Evolutionary conservation across 2,329 filamentous ascomycete species (phyloP).

Genomic region (Cercospora sesami): DNA sequence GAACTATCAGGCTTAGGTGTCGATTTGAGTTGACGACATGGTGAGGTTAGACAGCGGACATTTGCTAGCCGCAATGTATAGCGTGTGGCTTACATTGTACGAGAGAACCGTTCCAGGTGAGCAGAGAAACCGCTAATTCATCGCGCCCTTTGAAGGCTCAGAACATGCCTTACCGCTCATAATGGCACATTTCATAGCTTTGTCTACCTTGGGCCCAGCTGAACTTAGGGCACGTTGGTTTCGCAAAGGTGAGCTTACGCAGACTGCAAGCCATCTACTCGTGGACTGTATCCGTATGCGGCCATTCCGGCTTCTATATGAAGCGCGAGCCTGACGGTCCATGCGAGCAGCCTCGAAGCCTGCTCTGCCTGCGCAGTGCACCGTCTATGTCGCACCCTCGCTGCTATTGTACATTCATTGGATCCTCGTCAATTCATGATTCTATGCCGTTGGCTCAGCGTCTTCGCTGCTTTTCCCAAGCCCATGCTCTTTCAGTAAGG

Average conservation of each 20-base stretch:
- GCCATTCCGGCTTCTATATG: not conserved
- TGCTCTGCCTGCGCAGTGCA: not conserved
- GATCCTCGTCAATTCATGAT: conserved; percentile 6
- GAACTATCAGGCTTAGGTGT: not conserved
- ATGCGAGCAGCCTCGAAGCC: not conserved
- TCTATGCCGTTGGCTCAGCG: conserved; percentile 23
- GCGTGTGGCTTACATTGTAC: not conserved
- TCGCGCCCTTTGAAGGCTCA: not conserved
- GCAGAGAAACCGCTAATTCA: not conserved
- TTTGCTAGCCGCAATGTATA: not conserved
- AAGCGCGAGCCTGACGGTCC: not conserved
- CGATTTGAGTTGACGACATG: not conserved
- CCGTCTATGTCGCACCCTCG: not conserved
- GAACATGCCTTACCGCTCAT: not conserved
- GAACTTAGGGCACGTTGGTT: not conserved
- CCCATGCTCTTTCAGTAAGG: conserved; percentile 90
- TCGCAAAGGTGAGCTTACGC: not conserved
- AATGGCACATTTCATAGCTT: not conserved
- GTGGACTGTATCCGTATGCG: not conserved
- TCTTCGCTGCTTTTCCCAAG: conserved; percentile 80
- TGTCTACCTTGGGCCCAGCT: not conserved
- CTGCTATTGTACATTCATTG: conserved; percentile 10
- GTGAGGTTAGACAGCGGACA: not conserved
- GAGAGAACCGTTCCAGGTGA: not conserved
- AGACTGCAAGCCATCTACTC: not conserved